Base-by-base conservation (phyloP, 257 asterid species). In the Scutellaria galericulata region DNA sequence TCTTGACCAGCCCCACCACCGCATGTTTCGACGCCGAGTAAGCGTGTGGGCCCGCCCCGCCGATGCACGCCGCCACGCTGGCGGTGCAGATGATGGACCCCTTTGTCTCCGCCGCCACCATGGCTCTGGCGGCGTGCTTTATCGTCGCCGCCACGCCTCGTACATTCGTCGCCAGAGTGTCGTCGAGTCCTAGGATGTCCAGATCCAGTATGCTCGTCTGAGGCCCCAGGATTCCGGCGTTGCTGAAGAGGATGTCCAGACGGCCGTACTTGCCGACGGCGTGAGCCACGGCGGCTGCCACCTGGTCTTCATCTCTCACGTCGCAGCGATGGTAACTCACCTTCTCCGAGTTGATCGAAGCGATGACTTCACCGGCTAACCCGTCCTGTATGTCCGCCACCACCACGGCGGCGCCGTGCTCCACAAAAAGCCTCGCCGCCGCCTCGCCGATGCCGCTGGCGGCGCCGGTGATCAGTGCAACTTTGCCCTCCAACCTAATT, bases 401-500 rank as follows among this genome's bases (percentile, higher is more conserved):
- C 42, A 87, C 87, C 1, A 89, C 89, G 12, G 72, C 64, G 22
- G 93, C 90, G 24, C 96, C 96, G 2, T 89, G 79, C 70, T 85
- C 83, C 0, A 52, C 68, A 60, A 89, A 89, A 35, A 87, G 54
- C 57, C 89, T 53, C 0, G 81, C 86, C 0, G 91, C 55, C 2
- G 85, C 88, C 68, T 78, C 91, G 7, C 96, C 96, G 5, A 89
- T 87, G 79, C 96, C 96, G 77, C 96, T 89, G 41, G 96, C 93
- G 35, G 82, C 96, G 50, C 93, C 96, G 9, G 96, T 89, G 77
- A 89, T 81, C 20, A 89, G 59, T 5, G 96, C 96, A 4, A 89
- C 90, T 64, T 89, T 89, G 1, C 93, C 91, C 55, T 83, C 86
- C 88, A 89, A 75, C 82, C 92, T 83, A 24, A 24, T 24, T 1